Conservation (phyloP, 192 early-diverging fungal species). For the Coemansia sp. region DNA sequence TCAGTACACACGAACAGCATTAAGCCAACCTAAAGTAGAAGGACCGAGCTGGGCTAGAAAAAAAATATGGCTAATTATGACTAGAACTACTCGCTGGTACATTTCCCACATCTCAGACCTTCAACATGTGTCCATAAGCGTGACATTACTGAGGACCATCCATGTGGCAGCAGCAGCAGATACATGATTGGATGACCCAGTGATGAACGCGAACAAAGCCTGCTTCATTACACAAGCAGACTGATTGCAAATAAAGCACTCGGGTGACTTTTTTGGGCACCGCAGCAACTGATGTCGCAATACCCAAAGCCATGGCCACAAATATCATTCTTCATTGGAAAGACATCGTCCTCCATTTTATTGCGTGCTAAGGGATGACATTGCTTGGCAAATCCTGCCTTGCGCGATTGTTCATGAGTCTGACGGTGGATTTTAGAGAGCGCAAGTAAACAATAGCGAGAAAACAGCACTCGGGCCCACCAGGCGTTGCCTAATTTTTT, state of each 20-base stretch:
- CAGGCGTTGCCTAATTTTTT: not conserved
- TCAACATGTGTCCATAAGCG: not conserved
- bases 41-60: not conserved
- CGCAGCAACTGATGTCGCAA: not conserved
- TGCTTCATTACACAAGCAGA: not conserved
- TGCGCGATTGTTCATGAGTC: not conserved
- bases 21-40: not conserved
- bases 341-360: not conserved
- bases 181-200: not conserved
- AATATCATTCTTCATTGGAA: not conserved
- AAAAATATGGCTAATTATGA: not conserved
- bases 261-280: not conserved
- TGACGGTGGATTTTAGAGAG: not conserved
- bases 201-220: not conserved
- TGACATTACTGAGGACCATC: not conserved
- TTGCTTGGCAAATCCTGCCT: slow-evolving; percentile 7
- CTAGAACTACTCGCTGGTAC: not conserved
- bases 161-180: not conserved
- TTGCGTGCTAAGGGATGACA: not conserved
- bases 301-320: not conserved
- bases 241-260: not conserved
- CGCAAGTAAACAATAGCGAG: not conserved
- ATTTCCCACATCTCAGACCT: not conserved
- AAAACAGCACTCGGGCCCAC: not conserved
- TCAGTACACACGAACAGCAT: not conserved